A percentile compares a stretch with the other conserved stretches of the same genome.
These are phyloP conservation scores for Sabuloglossum arenarium DNA, from an alignment of 495 filamentous ascomycete genomes.

Conservation along the genomic window DNA sequence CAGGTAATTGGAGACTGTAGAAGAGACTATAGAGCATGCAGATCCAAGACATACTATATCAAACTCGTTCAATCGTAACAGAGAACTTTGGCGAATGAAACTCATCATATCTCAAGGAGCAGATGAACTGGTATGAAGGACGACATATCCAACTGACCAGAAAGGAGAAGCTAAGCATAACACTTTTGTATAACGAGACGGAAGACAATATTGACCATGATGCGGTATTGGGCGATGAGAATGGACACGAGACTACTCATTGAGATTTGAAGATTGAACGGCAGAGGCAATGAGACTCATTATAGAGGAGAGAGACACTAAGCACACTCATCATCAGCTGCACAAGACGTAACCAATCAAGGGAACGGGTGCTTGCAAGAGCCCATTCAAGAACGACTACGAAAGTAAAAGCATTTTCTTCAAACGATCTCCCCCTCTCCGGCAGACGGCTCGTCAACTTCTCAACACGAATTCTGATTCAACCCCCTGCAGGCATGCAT, in stretches of 20 bases:
- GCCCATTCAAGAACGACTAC: not conserved
- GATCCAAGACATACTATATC: not conserved
- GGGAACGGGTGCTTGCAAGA: not conserved
- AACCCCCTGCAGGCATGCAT: not conserved
- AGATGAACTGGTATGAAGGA: not conserved
- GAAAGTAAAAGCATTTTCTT: not conserved
- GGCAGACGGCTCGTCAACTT: not conserved
- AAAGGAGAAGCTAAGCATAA: not conserved
- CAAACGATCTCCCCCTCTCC: not conserved
- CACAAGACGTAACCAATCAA: constrained; percentile 1
- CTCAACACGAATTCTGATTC: not conserved
- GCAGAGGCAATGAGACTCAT: constrained; percentile 1
- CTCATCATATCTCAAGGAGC: not conserved
- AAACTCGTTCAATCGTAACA: constrained; percentile 1
- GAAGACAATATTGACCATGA: not conserved
- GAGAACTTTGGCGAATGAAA: not conserved
- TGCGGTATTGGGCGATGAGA: not conserved
- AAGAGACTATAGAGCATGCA: not conserved
- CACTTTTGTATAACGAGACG: constrained; percentile 1
- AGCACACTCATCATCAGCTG: not conserved
- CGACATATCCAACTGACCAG: not conserved
- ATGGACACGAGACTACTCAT: not conserved
- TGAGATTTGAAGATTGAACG: not conserved
- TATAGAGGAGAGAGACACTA: not conserved
- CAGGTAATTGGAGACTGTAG: not conserved